Evolutionary conservation across 495 filamentous ascomycete species (phyloP).

Genomic region (Penicillium alfredii): DNA sequence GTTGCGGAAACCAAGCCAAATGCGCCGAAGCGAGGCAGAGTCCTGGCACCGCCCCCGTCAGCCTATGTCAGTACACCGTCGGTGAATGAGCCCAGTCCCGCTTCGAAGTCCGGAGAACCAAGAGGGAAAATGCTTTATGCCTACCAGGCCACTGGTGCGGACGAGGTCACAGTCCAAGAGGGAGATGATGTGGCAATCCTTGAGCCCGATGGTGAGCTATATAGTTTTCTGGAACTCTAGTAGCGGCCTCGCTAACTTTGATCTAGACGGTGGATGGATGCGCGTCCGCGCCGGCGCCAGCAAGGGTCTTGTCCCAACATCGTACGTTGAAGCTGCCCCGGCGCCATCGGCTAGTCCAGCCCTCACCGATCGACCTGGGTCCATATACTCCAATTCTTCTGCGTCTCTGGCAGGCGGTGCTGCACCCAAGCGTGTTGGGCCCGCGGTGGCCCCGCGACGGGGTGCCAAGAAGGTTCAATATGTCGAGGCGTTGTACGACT

Average conservation of each 20-base stretch:
- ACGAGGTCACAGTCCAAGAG: conserved; percentile 74
- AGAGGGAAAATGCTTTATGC: conserved; percentile 84
- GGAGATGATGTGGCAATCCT: conserved; percentile 68
- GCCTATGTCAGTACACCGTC: conserved; percentile 67
- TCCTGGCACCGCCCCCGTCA: conserved; percentile 81
- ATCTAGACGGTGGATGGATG: conserved; percentile 85
- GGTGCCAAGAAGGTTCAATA: conserved; percentile 95
- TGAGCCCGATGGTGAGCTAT: conserved; percentile 80
- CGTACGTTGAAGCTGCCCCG: conserved; percentile 62
- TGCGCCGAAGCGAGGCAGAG: conserved; percentile 52
- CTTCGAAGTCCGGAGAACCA: conserved; percentile 45
- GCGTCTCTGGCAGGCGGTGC: conserved; percentile 58
- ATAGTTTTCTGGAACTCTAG: conserved; percentile 1
- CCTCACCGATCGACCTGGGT: conserved; percentile 49
- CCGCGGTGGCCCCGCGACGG: conserved; percentile 83
- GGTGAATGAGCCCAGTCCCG: conserved; percentile 16
- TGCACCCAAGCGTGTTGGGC: conserved; percentile 75
- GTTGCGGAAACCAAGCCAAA: conserved; percentile 34
- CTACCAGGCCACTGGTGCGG: conserved; percentile 71
- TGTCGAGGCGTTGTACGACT: conserved; percentile 89
- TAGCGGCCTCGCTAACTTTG: conserved; percentile 4
- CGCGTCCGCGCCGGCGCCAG: conserved; percentile 60
- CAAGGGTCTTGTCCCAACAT: conserved; percentile 80
- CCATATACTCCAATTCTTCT: conserved; percentile 75
- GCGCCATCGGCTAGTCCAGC: conserved; percentile 39